phyloP scores from a whole-genome alignment of 371 early-diverging fungal genomes.

The Actinomucor elegans region DNA sequence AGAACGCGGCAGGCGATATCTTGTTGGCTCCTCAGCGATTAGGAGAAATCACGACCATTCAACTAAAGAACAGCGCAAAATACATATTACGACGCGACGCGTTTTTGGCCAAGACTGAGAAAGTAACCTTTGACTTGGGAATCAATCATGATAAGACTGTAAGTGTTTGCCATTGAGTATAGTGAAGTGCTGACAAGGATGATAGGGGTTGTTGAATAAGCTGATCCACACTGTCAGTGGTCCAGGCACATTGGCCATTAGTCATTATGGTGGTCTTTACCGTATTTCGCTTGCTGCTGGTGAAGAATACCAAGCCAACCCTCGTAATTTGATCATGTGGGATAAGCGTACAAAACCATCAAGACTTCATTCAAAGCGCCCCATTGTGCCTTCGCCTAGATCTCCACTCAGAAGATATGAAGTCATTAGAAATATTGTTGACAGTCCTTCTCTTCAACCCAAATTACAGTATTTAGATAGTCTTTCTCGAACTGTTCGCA shows the following conservation, averaged over 20 bases:
- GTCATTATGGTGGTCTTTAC: slow-evolving; percentile 73
- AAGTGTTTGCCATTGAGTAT: not conserved
- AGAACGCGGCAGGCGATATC: slow-evolving; percentile 61
- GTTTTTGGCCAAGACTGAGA: slow-evolving; percentile 66
- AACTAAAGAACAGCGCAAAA: slow-evolving; percentile 60
- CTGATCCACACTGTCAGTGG: slow-evolving; percentile 69
- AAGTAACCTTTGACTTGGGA: slow-evolving; percentile 61
- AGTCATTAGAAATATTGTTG: slow-evolving; percentile 41
- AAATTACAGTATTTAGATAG: slow-evolving; percentile 40
- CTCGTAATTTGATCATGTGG: slow-evolving; percentile 62
- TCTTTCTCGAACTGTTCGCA: slow-evolving; percentile 32
- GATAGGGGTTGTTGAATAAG: slow-evolving; percentile 60
- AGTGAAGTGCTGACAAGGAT: not conserved
- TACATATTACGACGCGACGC: slow-evolving; percentile 71
- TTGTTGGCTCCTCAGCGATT: slow-evolving; percentile 64
- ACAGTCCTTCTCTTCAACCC: slow-evolving; percentile 52
- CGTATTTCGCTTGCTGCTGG: slow-evolving; percentile 65
- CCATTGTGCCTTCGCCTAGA: slow-evolving; percentile 39
- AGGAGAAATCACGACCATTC: slow-evolving; percentile 68
- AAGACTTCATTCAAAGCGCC: slow-evolving; percentile 28
- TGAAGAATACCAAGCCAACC: slow-evolving; percentile 75
- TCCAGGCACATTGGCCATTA: slow-evolving; percentile 70
- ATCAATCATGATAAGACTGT: slow-evolving; percentile 22
- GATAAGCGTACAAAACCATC: slow-evolving; percentile 48
- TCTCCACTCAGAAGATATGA: slow-evolving; percentile 33